Evolutionary conservation across 495 filamentous ascomycete species (phyloP), one percentile per base, ranked within the genome.

Genomic region (Xylaria intraflava): DNA sequence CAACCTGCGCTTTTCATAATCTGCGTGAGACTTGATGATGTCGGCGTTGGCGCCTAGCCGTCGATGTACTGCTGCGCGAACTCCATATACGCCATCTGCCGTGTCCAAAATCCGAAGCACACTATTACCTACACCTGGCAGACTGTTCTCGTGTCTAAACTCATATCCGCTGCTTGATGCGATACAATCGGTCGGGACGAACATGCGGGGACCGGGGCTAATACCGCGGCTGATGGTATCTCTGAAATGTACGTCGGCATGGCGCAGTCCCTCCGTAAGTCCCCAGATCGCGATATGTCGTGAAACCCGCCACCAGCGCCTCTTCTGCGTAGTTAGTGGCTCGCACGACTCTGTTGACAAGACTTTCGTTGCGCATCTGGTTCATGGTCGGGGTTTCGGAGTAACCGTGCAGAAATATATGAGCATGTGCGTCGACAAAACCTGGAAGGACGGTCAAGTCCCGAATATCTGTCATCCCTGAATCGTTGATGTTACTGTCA

Each of bases 201-300:
- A 77, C 27, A 81, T 59, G 20, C 78, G 74, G 0, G 78, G 78
- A 0, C 78, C 78, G 1, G 76, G 74, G 2, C 68, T 72, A 19
- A 81, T 55, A 26, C 74, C 75, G 35, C 77, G 72, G 56, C 77
- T 78, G 58, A 81, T 68, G 27, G 62, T 76, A 47, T 74, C 68
- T 10, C 71, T 61, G 11, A 75, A 58, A 51, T 63, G 65, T 26
- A 68, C 69, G 54, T 82, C 78, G 19, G 71, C 69, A 31, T 66
- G 65, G 16, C 62, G 62, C 3, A 79, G 62, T 0, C 69, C 68
- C 59, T 79, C 78, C 17, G 72, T n/a, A n/a, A n/a, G n/a, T 76
- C 10, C 78, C 78, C 0, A 82, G 69, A 55, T 80, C 77, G 20
- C 78, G 72, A 61, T 78, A 79, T 7, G 78, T 80, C 2, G 76